Base-by-base conservation (phyloP, 2,329 filamentous ascomycete genomes). In the Neocucurbitaria cava region DNA sequence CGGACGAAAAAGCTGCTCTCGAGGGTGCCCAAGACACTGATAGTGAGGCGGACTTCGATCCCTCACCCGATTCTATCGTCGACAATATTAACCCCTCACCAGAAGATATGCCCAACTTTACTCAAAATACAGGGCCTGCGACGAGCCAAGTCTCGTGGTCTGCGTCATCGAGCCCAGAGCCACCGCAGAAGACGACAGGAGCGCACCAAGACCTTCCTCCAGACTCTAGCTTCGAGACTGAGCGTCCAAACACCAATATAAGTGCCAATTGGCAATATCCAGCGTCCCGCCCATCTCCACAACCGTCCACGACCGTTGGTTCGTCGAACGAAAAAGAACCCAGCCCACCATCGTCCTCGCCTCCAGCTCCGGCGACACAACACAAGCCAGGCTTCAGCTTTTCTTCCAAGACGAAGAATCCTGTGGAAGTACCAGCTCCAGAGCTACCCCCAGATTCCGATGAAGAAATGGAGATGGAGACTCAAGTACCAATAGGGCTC, bases 391-490 rank as follows among this genome's bases (percentile, higher is more conserved):
- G n/a, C n/a, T n/a, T n/a, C n/a, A n/a, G n/a, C n/a, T n/a, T n/a
- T n/a, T n/a, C n/a, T n/a, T n/a, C n/a, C n/a, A n/a, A n/a, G n/a
- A n/a, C n/a, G n/a, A n/a, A n/a, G n/a, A n/a, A n/a, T n/a, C n/a
- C n/a, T n/a, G n/a, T n/a, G n/a, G n/a, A n/a, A n/a, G n/a, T n/a
- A n/a, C n/a, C 55, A 11, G 35, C 15, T 38, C 36, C 20, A 13
- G 46, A 47, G 13, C 36, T 23, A 8, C 38, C 48, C 21, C 9
- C 42, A 3, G 60, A 62, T 44, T 59, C 53, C n/a, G 69, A 71
- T 15, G 61, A 66, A 3, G 70, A 73, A 1, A 70, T 70, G 62
- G 70, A 73, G 11, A 57, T 73, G 61, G 66, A 72, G 40, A 55
- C 52, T 3, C 59, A 44, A 5, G 50, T 74, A 13, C 72, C 72